Evolutionary conservation across 495 filamentous ascomycete genomes (phyloP), one percentile per base, ranked within the genome.

Genomic region (Pseudomonodictys pantanalensis): DNA sequence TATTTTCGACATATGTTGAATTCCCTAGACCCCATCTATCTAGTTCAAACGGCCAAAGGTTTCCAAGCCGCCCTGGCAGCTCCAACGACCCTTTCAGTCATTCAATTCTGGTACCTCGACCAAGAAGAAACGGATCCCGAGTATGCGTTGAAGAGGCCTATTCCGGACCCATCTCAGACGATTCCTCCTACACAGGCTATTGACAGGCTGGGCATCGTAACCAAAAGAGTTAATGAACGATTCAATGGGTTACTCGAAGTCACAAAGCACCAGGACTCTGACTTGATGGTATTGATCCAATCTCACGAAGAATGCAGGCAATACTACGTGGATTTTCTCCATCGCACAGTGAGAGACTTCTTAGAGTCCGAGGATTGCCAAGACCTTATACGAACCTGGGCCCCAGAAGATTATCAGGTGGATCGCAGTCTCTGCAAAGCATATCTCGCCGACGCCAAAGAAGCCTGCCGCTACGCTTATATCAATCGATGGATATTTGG

Each of bases 1-100:
- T 55, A 29, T 23, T 61, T 61, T 24, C 3, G 20, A 3, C 49
- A 35, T n/a, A 63, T 63, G 15, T 20, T 63, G 10, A 24, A 51
- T 3, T 29, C 42, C 52, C 17, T 63, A 2, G 41, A 48, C n/a
- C 15, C 20, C 2, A 20, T 51, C 15, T 63, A 63, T 25, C 49
- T 38, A 38, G n/a, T 20, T 22, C 33, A 61, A 18, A 61, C 42
- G 5, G 49, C 51, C 17, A 48, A 25, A 26, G 22, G 20, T 3
- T 48, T 57, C n/a, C 41, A 48, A 25, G 5, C 10, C 25, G 43
- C 53, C 8, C 28, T 48, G 3, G 3, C 43, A 18, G 3, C 41
- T 9, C 26, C 42, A 17, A 6, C 6, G 2, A 12, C 12, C 6
- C 29, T 18, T 7, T 28, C 53, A n/a, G 11, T 23, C n/a, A 9